phyloP scores from a whole-genome alignment of 805 yeast genomes.

The Pichia californica region DNA sequence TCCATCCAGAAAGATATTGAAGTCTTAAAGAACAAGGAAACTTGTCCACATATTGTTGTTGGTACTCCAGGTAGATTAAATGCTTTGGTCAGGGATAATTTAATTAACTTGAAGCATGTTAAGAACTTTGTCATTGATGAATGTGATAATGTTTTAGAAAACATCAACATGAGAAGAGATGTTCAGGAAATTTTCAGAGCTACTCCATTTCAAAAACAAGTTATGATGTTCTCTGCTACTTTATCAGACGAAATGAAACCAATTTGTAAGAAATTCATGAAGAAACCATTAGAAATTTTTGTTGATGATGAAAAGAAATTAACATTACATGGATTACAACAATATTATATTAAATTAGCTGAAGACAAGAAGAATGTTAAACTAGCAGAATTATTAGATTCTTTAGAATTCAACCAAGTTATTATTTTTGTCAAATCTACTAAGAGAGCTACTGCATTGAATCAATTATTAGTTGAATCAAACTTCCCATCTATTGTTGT shows the following conservation, averaged over 20 bases:
- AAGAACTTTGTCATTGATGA: constrained; percentile 95
- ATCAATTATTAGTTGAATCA: constrained; percentile 80
- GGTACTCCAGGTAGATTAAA: constrained; percentile 98
- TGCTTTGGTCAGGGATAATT: constrained; percentile 88
- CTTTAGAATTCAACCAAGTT: constrained; percentile 95
- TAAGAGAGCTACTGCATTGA: constrained; percentile 85
- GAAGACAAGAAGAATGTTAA: constrained; percentile 92
- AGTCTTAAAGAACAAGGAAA: constrained; percentile 81
- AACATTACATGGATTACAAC: constrained; percentile 97
- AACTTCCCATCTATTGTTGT: constrained; percentile 97
- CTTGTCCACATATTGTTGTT: constrained; percentile 93
- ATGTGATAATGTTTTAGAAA: constrained; percentile 95
- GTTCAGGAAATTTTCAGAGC: constrained; percentile 97
- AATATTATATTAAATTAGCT: constrained; percentile 81
- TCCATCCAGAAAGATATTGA: constrained; percentile 81
- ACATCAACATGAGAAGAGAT: constrained; percentile 88
- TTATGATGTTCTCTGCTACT: constrained; percentile 98
- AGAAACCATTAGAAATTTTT: constrained; percentile 92
- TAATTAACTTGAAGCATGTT: constrained; percentile 77
- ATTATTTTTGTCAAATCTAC: constrained; percentile 92
- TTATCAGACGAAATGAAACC: constrained; percentile 92
- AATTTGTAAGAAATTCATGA: constrained; percentile 95
- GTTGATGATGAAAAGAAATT: constrained; percentile 97
- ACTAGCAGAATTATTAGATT: constrained; percentile 86
- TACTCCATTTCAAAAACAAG: constrained; percentile 97